phyloP scores from a whole-genome alignment of 495 filamentous ascomycete genomes.

The Evernia prunastri region DNA sequence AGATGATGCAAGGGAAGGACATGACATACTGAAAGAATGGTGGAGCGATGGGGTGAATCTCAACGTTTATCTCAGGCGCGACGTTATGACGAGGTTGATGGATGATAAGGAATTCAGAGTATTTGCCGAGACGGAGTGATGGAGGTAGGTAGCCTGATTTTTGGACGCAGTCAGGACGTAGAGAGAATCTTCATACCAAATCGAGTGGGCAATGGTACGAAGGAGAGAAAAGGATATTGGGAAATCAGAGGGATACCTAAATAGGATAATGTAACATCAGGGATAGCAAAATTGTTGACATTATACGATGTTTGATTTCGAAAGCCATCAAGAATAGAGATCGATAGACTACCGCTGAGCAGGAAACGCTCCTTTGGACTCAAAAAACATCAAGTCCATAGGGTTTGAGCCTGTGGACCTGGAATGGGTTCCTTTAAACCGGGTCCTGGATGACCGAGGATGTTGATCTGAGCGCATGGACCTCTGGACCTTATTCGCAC shows the following conservation, averaged over 20 bases:
- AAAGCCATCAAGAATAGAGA: neutral
- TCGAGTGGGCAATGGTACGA: neutral
- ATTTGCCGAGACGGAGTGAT: neutral
- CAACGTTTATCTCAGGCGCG: neutral
- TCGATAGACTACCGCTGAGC: neutral
- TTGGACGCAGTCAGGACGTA: neutral
- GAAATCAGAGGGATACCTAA: neutral
- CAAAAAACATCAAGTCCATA: neutral
- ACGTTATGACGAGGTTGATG: constrained; percentile 1
- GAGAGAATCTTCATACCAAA: neutral
- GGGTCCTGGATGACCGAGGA: neutral
- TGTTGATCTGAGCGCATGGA: neutral
- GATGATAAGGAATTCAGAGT: neutral
- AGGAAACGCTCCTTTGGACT: neutral
- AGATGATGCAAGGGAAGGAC: neutral
- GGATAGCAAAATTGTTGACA: neutral
- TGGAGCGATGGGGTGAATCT: neutral
- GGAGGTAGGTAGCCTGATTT: neutral
- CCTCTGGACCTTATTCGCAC: neutral
- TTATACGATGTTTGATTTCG: neutral
- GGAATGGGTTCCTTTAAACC: no score
- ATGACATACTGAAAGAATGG: neutral
- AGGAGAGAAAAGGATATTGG: neutral
- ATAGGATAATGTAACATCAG: no score
- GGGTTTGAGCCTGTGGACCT: no score